phyloP scores from a whole-genome alignment of 1,284 basidiomycete species.

The Heliocybe sulcata region DNA sequence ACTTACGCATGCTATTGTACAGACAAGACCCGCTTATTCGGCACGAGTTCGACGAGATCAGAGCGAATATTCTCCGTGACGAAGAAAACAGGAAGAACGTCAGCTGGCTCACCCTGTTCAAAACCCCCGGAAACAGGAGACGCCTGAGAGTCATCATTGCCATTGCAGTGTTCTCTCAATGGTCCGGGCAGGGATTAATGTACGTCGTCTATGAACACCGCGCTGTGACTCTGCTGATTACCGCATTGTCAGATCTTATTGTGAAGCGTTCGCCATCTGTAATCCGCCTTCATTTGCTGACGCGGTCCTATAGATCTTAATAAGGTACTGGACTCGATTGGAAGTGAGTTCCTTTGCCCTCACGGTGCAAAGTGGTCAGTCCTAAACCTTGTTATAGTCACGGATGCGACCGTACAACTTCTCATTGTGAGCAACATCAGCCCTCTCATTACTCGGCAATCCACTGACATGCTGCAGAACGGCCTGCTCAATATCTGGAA shows the following conservation, averaged over 20 bases:
- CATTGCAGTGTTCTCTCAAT: constrained; percentile 57
- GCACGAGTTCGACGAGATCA: constrained; percentile 26
- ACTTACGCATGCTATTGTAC: constrained; percentile 2
- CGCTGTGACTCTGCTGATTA: background rate
- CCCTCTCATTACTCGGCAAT: background rate
- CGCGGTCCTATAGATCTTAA: constrained; percentile 29
- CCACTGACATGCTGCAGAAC: constrained; percentile 25
- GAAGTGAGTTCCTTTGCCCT: constrained; percentile 19
- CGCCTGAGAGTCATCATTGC: constrained; percentile 49
- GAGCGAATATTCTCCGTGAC: constrained; percentile 16
- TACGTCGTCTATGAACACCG: constrained; percentile 15
- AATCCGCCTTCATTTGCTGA: background rate
- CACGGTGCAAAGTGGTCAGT: background rate
- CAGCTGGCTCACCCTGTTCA: constrained; percentile 38
- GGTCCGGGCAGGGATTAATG: constrained; percentile 60
- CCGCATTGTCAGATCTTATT: constrained; percentile 18
- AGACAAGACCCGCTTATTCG: constrained; percentile 50
- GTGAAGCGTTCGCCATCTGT: constrained; percentile 11
- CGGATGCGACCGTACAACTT: constrained; percentile 41
- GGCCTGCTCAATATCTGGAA: constrained; percentile 49
- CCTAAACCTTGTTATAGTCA: constrained; percentile 23
- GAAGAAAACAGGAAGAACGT: constrained; percentile 10
- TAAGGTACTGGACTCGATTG: constrained; percentile 43
- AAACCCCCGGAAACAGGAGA: constrained; percentile 44
- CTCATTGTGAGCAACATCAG: constrained; percentile 24